A percentile compares a stretch with the other conserved stretches of the same genome.
Evolutionary conservation across 108 stramenopile species (phyloP).

Genomic region (Skeletonema marinoi): DNA sequence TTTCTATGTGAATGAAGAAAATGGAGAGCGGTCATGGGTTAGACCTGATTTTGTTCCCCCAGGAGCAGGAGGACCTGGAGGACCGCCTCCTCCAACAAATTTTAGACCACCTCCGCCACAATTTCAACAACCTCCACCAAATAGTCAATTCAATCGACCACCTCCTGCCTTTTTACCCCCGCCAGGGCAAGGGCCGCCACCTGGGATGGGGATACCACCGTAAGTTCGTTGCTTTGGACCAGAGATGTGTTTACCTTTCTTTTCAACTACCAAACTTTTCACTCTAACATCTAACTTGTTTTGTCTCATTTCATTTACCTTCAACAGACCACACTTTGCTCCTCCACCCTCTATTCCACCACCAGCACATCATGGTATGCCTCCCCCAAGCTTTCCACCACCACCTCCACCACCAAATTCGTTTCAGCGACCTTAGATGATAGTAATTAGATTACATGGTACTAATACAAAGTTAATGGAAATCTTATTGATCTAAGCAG

Average conservation of each 20-base stretch:
- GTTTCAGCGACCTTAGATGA: conserved; percentile 8
- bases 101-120: conserved; percentile 31
- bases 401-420: conserved; percentile 10
- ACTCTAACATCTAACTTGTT: not conserved
- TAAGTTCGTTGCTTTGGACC: not conserved
- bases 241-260: not conserved
- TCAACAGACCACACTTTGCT: conserved; percentile 3
- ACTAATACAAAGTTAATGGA: not conserved
- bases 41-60: conserved; percentile 86
- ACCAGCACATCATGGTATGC: conserved; percentile 5
- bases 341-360: conserved; percentile 11
- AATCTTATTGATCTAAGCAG: not conserved
- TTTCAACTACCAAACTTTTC: not conserved
- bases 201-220: conserved; percentile 5
- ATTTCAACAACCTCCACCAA: conserved; percentile 26
- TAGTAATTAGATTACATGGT: not conserved
- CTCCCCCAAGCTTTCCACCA: conserved; percentile 24
- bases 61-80: conserved; percentile 62
- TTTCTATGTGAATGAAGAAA: conserved; percentile 69
- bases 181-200: conserved; percentile 10
- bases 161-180: conserved; percentile 9
- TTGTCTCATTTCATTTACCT: not conserved
- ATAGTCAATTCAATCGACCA: conserved; percentile 28
- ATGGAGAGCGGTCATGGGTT: conserved; percentile 81
- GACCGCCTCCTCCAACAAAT: conserved; percentile 21